phyloP scores from a whole-genome alignment of 2,329 filamentous ascomycete genomes.

The Fusarium sp. region DNA sequence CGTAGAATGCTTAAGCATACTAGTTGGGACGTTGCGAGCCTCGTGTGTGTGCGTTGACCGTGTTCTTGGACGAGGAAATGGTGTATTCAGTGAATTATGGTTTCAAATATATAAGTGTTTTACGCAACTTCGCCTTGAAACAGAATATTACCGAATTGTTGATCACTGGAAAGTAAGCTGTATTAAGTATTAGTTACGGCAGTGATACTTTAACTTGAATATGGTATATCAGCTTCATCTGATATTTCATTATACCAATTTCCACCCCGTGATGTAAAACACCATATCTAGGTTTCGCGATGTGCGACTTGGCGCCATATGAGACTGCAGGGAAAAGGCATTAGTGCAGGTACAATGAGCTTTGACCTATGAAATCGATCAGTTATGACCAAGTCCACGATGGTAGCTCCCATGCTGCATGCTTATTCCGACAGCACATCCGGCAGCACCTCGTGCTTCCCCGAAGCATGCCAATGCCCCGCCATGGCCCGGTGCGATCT shows the following conservation, averaged over 20 bases:
- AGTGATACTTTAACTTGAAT: not conserved
- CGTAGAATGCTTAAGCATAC: not conserved
- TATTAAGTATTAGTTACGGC: not conserved
- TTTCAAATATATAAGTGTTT: not conserved
- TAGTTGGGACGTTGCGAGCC: not conserved
- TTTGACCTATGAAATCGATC: constrained; percentile 24
- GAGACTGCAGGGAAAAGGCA: constrained; percentile 24
- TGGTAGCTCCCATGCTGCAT: constrained; percentile 34
- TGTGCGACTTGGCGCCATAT: constrained; percentile 23
- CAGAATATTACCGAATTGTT: too few relatives aligned
- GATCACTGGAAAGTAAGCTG: not conserved
- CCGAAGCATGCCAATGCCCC: constrained; percentile 34
- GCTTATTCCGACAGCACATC: constrained; percentile 34
- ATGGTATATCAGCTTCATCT: not conserved
- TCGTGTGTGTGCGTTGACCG: not conserved
- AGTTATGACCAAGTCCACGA: constrained; percentile 18
- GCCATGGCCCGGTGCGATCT: constrained; percentile 28
- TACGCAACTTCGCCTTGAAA: not conserved
- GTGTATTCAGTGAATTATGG: too few relatives aligned
- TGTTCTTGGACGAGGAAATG: not conserved
- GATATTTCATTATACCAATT: not conserved
- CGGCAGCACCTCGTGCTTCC: constrained; percentile 41
- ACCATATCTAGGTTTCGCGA: not conserved
- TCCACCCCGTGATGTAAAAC: not conserved
- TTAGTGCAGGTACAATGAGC: constrained; percentile 39